Evolutionary conservation across 352 stramenopile genomes (phyloP).

Genomic region (Pythium angustatum): DNA sequence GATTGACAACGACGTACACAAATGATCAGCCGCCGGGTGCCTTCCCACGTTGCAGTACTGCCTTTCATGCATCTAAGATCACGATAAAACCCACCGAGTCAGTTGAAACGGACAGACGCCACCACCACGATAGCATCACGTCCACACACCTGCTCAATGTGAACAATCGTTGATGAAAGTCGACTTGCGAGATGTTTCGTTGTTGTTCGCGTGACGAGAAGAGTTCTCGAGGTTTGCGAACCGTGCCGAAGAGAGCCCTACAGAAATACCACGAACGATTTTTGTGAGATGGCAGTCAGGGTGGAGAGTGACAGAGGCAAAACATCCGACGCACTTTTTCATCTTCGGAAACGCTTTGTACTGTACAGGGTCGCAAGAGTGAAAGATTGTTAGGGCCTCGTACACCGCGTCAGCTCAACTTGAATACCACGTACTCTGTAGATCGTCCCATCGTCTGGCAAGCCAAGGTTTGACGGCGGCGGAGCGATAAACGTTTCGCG

Average conservation of each 20-base stretch:
- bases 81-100: no score
- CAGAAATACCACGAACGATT: neutral
- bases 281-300: no score
- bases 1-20: constrained; percentile 34
- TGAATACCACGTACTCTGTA: constrained; percentile 57
- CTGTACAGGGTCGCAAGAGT: constrained; percentile 30
- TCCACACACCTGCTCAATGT: constrained; percentile 51
- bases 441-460: constrained; percentile 73
- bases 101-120: no score
- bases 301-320: no score
- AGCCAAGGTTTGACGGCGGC: constrained; percentile 73
- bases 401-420: neutral
- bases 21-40: constrained; percentile 63
- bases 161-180: constrained; percentile 77
- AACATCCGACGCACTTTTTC: constrained; percentile 59
- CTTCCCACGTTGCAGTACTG: constrained; percentile 63
- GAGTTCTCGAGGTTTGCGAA: constrained; percentile 72
- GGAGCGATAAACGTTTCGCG: constrained; percentile 84
- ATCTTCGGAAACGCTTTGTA: constrained; percentile 80
- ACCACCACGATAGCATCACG: constrained; percentile 1
- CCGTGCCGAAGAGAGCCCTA: constrained; percentile 70
- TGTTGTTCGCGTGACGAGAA: constrained; percentile 73
- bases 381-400: neutral
- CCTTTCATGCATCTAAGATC: constrained; percentile 61
- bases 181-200: constrained; percentile 68